Conservation (phyloP, 2,329 filamentous ascomycete genomes). For the Trichoderma aggressivum region DNA sequence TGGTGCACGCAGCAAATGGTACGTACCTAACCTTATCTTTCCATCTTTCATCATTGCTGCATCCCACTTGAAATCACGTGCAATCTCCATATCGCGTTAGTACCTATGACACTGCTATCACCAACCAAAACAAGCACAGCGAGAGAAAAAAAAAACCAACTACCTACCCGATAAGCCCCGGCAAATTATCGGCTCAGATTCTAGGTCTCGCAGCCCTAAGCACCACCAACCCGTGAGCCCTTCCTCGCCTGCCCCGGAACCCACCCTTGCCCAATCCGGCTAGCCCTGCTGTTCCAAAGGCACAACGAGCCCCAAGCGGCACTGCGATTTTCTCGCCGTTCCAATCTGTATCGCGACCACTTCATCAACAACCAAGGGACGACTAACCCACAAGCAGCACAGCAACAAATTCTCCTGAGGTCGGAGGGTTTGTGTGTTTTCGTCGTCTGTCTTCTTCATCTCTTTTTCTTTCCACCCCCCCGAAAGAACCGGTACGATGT, state of each 20-base stretch:
- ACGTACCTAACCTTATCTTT: background rate
- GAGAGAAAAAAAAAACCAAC: background rate
- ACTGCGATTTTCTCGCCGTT: slow-evolving; percentile 41
- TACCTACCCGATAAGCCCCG: slow-evolving; percentile 26
- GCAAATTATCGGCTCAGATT: slow-evolving; percentile 30
- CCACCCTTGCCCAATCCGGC: slow-evolving; percentile 30
- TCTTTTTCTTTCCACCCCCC: slow-evolving; percentile 30
- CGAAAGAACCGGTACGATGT: slow-evolving; percentile 54
- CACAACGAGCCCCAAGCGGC: slow-evolving; percentile 40
- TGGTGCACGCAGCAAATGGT: background rate
- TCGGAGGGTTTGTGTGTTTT: slow-evolving; percentile 38
- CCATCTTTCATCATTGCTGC: background rate
- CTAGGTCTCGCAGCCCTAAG: slow-evolving; percentile 45
- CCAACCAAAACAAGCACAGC: background rate
- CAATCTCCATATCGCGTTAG: background rate
- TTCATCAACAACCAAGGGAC: slow-evolving; percentile 38
- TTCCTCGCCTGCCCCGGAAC: slow-evolving; percentile 35
- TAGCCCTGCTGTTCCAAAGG: slow-evolving; percentile 36
- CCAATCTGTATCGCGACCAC: slow-evolving; percentile 39
- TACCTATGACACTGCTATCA: background rate
- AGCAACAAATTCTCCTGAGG: slow-evolving; percentile 39
- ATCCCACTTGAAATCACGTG: background rate
- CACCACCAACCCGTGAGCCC: slow-evolving; percentile 30
- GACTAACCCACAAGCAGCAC: slow-evolving; percentile 44
- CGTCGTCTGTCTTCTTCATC: slow-evolving; percentile 33